Conservation (phyloP, 208 protist genomes). For the Trypanosoma melophagium region DNA sequence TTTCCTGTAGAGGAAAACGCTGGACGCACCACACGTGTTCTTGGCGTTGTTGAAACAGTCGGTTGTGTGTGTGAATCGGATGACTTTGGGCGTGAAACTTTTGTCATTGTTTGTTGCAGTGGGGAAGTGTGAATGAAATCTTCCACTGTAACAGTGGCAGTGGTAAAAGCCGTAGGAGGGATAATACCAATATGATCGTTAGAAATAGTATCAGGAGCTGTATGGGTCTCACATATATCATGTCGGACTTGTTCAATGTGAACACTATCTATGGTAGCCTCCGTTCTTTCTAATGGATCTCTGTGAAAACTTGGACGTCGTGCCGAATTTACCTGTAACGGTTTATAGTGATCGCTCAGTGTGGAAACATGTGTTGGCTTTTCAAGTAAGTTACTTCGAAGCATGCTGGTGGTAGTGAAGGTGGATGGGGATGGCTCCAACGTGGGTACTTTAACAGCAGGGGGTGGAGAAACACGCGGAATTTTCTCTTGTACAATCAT, state of each 20-base stretch:
- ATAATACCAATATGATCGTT: too few relatives aligned
- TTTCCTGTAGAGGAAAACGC: conserved; percentile 31
- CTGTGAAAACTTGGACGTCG: neutral
- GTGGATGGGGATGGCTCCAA: conserved; percentile 18
- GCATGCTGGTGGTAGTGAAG: conserved; percentile 1
- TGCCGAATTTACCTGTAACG: neutral
- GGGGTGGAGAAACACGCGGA: conserved; percentile 7
- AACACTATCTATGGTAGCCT: neutral
- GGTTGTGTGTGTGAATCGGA: neutral
- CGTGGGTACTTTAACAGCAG: conserved; percentile 24
- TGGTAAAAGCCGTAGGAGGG: neutral
- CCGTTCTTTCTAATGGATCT: neutral
- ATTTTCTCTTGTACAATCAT: neutral
- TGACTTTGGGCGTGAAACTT: neutral
- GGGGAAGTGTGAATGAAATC: conserved; percentile 6
- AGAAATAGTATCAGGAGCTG: too few relatives aligned
- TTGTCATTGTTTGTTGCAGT: neutral
- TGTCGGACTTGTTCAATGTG: conserved; percentile 16
- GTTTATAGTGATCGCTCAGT: conserved; percentile 24
- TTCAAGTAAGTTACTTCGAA: conserved; percentile 1
- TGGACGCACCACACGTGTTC: conserved; percentile 20
- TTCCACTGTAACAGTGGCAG: neutral
- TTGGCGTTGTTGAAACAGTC: neutral
- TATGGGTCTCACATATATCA: neutral
- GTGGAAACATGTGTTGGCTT: neutral